A percentile compares a stretch with the other conserved stretches of the same genome.
phyloP scores from a whole-genome alignment of 1,139 yeast genomes.

The Ashbya aceris region DNA sequence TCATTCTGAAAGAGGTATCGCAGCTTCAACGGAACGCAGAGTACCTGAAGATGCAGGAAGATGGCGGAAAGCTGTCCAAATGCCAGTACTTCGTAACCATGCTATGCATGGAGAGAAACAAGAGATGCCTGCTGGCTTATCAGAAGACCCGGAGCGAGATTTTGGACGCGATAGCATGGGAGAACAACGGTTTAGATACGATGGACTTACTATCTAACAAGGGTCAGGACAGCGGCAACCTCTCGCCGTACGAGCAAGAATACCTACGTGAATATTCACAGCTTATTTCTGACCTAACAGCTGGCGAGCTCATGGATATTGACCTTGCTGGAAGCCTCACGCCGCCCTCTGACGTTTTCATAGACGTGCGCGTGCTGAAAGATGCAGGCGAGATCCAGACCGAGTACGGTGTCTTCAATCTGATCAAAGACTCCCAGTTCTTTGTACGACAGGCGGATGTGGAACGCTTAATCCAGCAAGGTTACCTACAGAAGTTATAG shows the following conservation, averaged over 20 bases:
- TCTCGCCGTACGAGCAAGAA: slow-evolving; percentile 73
- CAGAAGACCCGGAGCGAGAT: slow-evolving; percentile 62
- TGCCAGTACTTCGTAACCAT: slow-evolving; percentile 79
- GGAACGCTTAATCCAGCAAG: slow-evolving; percentile 88
- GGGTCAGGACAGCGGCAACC: slow-evolving; percentile 34
- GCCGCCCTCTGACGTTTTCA: slow-evolving; percentile 86
- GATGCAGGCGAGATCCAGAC: slow-evolving; percentile 98
- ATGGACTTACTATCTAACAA: slow-evolving; percentile 15
- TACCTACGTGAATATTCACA: slow-evolving; percentile 66
- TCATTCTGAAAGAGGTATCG: slow-evolving; percentile 43
- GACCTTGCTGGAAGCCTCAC: slow-evolving; percentile 80
- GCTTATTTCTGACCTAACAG: slow-evolving; percentile 64
- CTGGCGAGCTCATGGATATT: slow-evolving; percentile 64
- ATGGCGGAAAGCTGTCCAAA: slow-evolving; percentile 41
- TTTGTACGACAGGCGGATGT: slow-evolving; percentile 92
- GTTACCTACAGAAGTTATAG: slow-evolving; percentile 70
- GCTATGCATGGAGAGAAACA: slow-evolving; percentile 74
- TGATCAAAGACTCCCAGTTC: slow-evolving; percentile 92
- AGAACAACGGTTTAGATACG: slow-evolving; percentile 28
- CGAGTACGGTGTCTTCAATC: slow-evolving; percentile 89
- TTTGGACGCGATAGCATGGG: slow-evolving; percentile 69
- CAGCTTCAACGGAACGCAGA: slow-evolving; percentile 44
- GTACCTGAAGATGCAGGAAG: slow-evolving; percentile 26
- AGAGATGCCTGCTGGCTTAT: slow-evolving; percentile 80
- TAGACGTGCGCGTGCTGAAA: slow-evolving; percentile 84